These are phyloP conservation scores for Brassica hybrid DNA, from an alignment of 441 rosid genomes.

Conservation along the genomic window DNA sequence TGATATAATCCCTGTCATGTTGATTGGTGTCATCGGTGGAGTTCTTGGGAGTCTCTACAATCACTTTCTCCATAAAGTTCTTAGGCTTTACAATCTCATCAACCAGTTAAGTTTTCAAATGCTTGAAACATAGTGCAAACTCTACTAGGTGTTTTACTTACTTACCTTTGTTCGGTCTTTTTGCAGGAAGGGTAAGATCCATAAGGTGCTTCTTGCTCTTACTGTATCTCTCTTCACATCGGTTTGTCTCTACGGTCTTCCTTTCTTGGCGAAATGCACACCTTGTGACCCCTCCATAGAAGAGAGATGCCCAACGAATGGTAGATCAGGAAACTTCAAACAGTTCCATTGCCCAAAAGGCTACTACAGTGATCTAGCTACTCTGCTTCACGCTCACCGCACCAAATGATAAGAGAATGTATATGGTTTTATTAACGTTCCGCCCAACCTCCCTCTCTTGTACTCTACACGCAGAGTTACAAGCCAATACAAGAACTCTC, in stretches of 20 bases:
- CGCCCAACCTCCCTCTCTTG: too few species aligned
- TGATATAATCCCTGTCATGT: constrained; percentile 64
- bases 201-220: constrained; percentile 70
- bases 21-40: constrained; percentile 85
- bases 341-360: constrained; percentile 85
- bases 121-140: too few species aligned
- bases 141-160: too few species aligned
- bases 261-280: constrained; percentile 74
- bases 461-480: too few species aligned
- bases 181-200: constrained; percentile 78
- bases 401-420: too few species aligned
- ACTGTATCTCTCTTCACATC: constrained; percentile 77
- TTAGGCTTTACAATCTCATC: constrained; percentile 76
- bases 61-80: constrained; percentile 74
- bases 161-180: constrained; percentile 29
- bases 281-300: constrained; percentile 56
- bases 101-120: constrained; percentile 66
- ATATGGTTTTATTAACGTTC: too few species aligned
- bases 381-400: too few species aligned
- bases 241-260: constrained; percentile 68
- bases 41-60: constrained; percentile 84
- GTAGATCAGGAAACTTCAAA: constrained; percentile 76
- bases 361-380: constrained; percentile 83
- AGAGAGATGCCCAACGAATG: constrained; percentile 70
- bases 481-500: too few species aligned